Base-by-base conservation (phyloP, 257 asterid genomes). In the Apocynum venetum region DNA sequence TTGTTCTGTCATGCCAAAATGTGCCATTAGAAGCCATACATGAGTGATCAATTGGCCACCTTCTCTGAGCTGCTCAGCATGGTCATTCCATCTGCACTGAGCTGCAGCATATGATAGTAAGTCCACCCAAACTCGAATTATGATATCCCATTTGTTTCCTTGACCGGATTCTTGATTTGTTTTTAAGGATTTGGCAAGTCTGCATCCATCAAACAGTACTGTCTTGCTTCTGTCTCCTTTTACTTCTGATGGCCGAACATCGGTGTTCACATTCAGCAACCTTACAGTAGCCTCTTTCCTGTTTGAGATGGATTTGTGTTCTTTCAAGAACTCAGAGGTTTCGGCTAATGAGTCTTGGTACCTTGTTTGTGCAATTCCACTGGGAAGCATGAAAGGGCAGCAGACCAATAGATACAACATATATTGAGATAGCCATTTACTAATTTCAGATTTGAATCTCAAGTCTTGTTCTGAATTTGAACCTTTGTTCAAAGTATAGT, bases 181-280 rank as follows among this genome's bases (percentile, higher is more conserved):
- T 12, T 57, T 31, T 3, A 84, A 53, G 47, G 20, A 11, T 10
- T 53, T 3, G 3, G 73, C 78, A 51, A 82, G 82, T 14, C 73
- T 17, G 8, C 83, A 70, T 17, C 75, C 87, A 17, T 83, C 84
- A 15, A 80, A 80, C 52, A 83, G 19, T 13, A 83, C 59, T 12
- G 84, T 77, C 49, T 79, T 81, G 73, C 85, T 84, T 70, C 84
- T 79, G 55, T 84, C 85, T 44, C 88, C 84, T 64, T 84, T 81
- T 73, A 84, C 74, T 5, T 72, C 49, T 4, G 73, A 73, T 2
- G 84, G 83, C 17, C 41, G 41, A 17, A 73, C 61, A 25, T 78
- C 41, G n/a, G 74, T 72, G 8, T 81, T 49, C 59, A 79, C 80
- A 12, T 15, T 0, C 1, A 9, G 52, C n/a, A 81, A 35, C 71